Percentiles rank a stretch among this genome's conserved stretches.
Conservation (phyloP, 306 rosid genomes). For the Fragaria nilgerrensis region DNA sequence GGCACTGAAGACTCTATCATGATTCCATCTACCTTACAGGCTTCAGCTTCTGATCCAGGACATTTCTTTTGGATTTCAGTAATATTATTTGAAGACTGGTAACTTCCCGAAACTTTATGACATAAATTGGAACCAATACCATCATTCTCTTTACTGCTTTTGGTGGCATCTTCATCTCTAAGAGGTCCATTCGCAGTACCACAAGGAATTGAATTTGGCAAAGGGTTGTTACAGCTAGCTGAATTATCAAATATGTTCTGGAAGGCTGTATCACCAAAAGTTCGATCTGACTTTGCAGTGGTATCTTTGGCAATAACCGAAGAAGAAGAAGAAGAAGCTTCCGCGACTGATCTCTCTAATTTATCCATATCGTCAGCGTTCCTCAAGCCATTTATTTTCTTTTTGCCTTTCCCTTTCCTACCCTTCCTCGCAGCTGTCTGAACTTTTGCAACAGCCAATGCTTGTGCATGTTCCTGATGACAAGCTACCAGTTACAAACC, state of each 20-base stretch:
- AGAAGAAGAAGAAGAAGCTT: conserved; percentile 37
- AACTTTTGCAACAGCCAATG: conserved; percentile 44
- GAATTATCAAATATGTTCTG: conserved; percentile 36
- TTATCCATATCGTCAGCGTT: conserved; percentile 30
- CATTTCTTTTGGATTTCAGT: conserved; percentile 35
- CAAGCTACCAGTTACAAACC: conserved; percentile 51
- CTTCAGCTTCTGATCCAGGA: conserved; percentile 39
- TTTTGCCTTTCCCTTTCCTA: conserved; percentile 62
- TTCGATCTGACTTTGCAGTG: conserved; percentile 28
- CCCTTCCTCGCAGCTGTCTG: conserved; percentile 57
- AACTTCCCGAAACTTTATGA: conserved; percentile 30
- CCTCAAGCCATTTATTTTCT: conserved; percentile 36
- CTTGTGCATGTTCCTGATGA: conserved; percentile 59
- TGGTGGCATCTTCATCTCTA: conserved; percentile 29
- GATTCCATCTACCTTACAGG: conserved; percentile 31
- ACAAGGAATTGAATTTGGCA: conserved; percentile 42
- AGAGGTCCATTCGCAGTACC: conserved; percentile 36
- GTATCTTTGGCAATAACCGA: conserved; percentile 43
- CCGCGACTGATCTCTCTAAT: conserved; percentile 32
- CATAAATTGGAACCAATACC: conserved; percentile 33
- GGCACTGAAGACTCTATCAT: conserved; percentile 19
- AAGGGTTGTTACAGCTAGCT: conserved; percentile 34
- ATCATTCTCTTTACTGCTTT: conserved; percentile 39
- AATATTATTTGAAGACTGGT: conserved; percentile 28
- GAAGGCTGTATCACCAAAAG: conserved; percentile 37